Evolutionary conservation across 768 basidiomycete genomes (phyloP), one percentile per base, ranked within the genome.

Genomic region (Suillus fuscotomentosus): DNA sequence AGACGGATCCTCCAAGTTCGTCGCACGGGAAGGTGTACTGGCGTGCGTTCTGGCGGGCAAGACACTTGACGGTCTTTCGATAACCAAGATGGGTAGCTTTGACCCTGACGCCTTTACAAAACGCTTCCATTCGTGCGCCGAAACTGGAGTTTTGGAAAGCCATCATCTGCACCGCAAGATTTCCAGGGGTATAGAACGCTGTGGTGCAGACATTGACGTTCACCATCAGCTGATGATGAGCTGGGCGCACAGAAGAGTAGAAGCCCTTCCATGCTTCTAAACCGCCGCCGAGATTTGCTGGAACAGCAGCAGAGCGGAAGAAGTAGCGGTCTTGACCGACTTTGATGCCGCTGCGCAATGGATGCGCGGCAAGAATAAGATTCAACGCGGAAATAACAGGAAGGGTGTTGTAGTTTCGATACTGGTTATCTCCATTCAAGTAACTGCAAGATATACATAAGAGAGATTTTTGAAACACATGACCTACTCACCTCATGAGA

Each of bases 21-120:
- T 78, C 73, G 6, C 80, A 76, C 10, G 73, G 69, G 66, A 85
- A 85, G 14, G 62, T 72, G 65, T 82, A 75, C 38, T 80, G 71
- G 43, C 55, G 76, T 17, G 85, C 79, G 11, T 42, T 81, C 22
- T 75, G 55, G 27, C 79, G 77, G 14, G 80, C 78, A 15, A 90
- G 71, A 3, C 74, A 74, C 72, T 88, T 89, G 64, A 94, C 82
- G 0, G 88, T 86, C 76, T 92, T 94, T 71, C 79, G 85, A 70
- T 92, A 89, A n/a, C 86, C 86, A 15, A 94, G 80, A 75, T 94
- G 91, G 2, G 74, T 82, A 1, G 91, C 86, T 71, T 80, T 81
- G 55, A 94, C 78, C 45, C 92, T 80, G 3, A 93, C 82, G 9
- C 89, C 84, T 65, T 81, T 86, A 47, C 84, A 88, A 67, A 92